Base-by-base conservation (phyloP, 106 monocot species). In the Vanilla planifolia region DNA sequence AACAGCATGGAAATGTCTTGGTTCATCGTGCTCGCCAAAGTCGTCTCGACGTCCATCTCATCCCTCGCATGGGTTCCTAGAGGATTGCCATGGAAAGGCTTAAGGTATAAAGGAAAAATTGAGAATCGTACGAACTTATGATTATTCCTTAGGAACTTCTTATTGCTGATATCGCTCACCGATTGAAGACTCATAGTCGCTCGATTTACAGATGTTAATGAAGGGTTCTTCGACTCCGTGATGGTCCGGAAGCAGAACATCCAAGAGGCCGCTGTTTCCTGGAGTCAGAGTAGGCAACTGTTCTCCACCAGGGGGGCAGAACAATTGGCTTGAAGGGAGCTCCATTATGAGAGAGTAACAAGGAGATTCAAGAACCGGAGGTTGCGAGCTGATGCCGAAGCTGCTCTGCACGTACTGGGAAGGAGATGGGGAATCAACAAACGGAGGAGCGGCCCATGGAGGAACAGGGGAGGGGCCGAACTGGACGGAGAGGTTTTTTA, bases 301-400 rank as follows among this genome's bases (percentile, higher is more conserved):
- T 21, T 25, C 67, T 24, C 45, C 45, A 48, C 24, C 37, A 33
- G 40, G 34, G 17, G 34, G 19, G 24, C 48, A 36, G 21, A 61
- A 67, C 21, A 77, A 71, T 81, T 89, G 89, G 89, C 24, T 76
- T 81, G 80, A 89, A 89, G 84, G 84, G 81, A 81, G 80, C 80
- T 85, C 84, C 67, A 48, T 40, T 25, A 61, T 78, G 13, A 67
- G 40, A n/a, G 78, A 55, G 70, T 56, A 70, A 30, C 61, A 26
- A n/a, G n/a, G n/a, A 16, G 33, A 20, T 1, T 48, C 21, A 40
- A 29, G 26, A 37, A 20, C 37, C n/a, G 26, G 35, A 22, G 53
- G 39, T 28, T 37, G 45, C 24, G 60, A 69, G 47, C 21, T 29
- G 9, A 41, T 10, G 17, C 27, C 47, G 37, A 57, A 74, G 44